Evolutionary conservation across 2,329 filamentous ascomycete genomes (phyloP).

Genomic region (Sphaerulina musiva): DNA sequence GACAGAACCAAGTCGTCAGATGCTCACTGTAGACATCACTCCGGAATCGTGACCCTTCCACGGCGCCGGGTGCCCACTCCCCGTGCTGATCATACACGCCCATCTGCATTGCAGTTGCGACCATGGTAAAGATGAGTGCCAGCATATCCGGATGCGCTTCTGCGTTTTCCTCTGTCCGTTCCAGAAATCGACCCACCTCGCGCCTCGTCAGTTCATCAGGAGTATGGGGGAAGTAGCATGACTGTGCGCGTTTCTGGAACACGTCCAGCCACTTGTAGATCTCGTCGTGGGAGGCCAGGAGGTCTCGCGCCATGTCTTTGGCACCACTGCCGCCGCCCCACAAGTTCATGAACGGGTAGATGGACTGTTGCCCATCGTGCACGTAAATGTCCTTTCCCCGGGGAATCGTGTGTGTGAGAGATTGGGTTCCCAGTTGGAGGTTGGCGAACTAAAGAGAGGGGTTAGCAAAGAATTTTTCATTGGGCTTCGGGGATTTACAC

Average conservation of each 20-base stretch:
- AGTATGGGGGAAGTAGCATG: constrained; percentile 42
- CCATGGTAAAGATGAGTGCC: constrained; percentile 43
- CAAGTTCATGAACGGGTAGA: constrained; percentile 44
- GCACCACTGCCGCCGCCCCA: constrained; percentile 24
- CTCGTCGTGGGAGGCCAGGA: constrained; percentile 37
- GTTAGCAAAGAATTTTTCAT: constrained; percentile 12
- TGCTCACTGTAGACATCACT: constrained; percentile 44
- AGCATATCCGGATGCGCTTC: constrained; percentile 43
- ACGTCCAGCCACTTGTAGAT: constrained; percentile 37
- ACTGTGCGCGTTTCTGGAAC: constrained; percentile 40
- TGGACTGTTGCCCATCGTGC: constrained; percentile 29
- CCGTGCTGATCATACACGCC: constrained; percentile 40
- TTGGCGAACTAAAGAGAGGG: constrained; percentile 36
- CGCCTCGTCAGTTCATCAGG: constrained; percentile 39
- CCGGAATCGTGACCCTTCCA: constrained; percentile 34
- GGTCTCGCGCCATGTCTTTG: constrained; percentile 29
- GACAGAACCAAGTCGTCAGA: neutral
- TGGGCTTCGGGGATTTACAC: constrained; percentile 12
- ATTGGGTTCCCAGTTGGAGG: constrained; percentile 37
- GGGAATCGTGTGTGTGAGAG: constrained; percentile 39
- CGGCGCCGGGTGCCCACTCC: constrained; percentile 36
- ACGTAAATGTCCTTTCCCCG: constrained; percentile 39
- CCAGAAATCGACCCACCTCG: constrained; percentile 43
- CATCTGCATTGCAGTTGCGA: constrained; percentile 44
- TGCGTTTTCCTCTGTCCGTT: constrained; percentile 39